Percentiles rank a stretch among this genome's conserved stretches.
These are phyloP conservation scores for Yamadazyma insecticola DNA, from an alignment of 805 yeast species.

Conservation along the genomic window DNA sequence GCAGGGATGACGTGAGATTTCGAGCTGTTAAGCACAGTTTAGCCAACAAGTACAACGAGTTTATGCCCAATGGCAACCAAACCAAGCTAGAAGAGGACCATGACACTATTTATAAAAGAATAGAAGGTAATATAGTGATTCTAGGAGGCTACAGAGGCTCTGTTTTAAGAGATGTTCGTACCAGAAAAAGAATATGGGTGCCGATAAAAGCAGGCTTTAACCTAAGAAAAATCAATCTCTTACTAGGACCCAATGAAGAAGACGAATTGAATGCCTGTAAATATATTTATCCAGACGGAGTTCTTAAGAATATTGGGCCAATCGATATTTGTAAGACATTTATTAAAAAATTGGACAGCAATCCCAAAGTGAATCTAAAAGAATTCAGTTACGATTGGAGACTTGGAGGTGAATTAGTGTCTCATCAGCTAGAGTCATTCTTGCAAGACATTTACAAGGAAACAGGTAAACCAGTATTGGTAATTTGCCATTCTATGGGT, in stretches of 20 bases:
- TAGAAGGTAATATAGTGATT: constrained; percentile 76
- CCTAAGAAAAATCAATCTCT: constrained; percentile 61
- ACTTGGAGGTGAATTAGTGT: constrained; percentile 54
- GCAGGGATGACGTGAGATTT: constrained; percentile 61
- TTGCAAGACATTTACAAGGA: constrained; percentile 41
- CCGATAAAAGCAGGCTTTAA: constrained; percentile 84
- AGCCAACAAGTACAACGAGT: constrained; percentile 42
- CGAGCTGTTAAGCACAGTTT: constrained; percentile 67
- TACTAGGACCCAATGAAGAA: constrained; percentile 66
- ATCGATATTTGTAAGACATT: constrained; percentile 69
- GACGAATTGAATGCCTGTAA: constrained; percentile 60
- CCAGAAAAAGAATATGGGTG: constrained; percentile 74
- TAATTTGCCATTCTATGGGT: constrained; percentile 94
- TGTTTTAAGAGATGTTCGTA: constrained; percentile 58
- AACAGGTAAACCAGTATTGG: constrained; percentile 56
- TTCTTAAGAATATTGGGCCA: constrained; percentile 81
- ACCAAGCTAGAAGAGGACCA: constrained; percentile 16
- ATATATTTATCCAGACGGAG: constrained; percentile 64
- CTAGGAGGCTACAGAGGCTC: constrained; percentile 91
- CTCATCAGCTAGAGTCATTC: constrained; percentile 48
- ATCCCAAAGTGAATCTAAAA: constrained; percentile 57
- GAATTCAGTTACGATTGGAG: constrained; percentile 97
- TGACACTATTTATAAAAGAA: constrained; percentile 48
- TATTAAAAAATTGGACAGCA: constrained; percentile 46
- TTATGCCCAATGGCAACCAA: constrained; percentile 22